Percentiles rank a stretch among this genome's conserved stretches.
Conservation (phyloP, 345 rosid genomes). For the Boechera divaricarpa region DNA sequence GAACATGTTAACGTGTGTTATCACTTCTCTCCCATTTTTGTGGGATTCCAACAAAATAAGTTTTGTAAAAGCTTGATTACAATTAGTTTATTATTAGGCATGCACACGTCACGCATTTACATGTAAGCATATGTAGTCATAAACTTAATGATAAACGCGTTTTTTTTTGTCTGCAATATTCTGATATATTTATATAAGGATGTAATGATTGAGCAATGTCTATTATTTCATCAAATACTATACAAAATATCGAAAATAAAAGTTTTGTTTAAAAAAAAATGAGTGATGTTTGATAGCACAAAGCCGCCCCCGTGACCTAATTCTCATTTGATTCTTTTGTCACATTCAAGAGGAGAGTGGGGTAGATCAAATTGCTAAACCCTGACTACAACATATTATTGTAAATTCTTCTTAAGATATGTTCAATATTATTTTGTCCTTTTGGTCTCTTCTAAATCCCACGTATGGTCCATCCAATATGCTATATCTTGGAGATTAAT, state of each 20-base stretch:
- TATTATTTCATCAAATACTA: constrained; percentile 46
- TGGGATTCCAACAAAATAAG: constrained; percentile 24
- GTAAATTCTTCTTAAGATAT: constrained; percentile 42
- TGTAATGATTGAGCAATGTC: constrained; percentile 43
- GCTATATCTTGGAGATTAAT: constrained; percentile 47
- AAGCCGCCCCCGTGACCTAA: constrained; percentile 52
- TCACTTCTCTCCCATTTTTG: constrained; percentile 25
- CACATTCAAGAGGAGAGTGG: constrained; percentile 47
- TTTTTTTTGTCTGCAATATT: constrained; percentile 13
- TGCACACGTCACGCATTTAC: constrained; percentile 9
- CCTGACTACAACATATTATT: constrained; percentile 49
- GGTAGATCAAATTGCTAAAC: constrained; percentile 46
- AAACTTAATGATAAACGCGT: background rate
- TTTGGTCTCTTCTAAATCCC: constrained; percentile 40
- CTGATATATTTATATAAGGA: constrained; percentile 24
- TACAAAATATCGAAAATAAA: constrained; percentile 11
- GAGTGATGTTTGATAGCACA: constrained; percentile 46
- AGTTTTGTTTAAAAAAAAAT: background rate
- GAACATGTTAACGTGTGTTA: background rate
- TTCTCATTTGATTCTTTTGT: constrained; percentile 48
- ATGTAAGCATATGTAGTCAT: constrained; percentile 5
- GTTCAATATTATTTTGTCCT: constrained; percentile 45
- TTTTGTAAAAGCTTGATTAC: background rate
- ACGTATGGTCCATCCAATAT: constrained; percentile 44
- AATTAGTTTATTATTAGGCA: background rate